A percentile compares a stretch with the other conserved stretches of the same genome.
Conservation (phyloP, 768 basidiomycete genomes). For the Suillus cothurnatus region DNA sequence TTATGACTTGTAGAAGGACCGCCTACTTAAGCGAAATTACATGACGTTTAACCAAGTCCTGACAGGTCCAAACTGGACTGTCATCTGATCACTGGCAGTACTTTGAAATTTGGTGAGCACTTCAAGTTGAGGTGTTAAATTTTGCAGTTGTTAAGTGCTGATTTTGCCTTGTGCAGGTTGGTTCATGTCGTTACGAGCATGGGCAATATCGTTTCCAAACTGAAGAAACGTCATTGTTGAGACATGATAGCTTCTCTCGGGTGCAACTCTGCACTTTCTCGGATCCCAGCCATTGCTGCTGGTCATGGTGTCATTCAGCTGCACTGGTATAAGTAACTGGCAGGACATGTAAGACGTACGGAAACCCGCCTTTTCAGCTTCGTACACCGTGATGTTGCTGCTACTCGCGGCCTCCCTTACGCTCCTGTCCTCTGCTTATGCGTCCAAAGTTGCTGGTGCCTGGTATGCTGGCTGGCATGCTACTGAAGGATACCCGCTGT, state of each 20-base stretch:
- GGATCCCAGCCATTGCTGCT: not conserved
- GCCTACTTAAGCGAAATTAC: not conserved
- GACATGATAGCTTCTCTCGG: not conserved
- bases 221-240: not conserved
- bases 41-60: too few species aligned
- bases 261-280: not conserved
- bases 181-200: not conserved
- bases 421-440: not conserved
- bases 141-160: not conserved
- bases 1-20: not conserved
- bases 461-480: conserved; percentile 11
- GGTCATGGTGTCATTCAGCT: not conserved
- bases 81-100: not conserved
- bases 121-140: not conserved
- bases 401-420: not conserved
- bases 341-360: not conserved
- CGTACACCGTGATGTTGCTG: conserved; percentile 1
- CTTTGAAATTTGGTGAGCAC: not conserved
- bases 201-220: not conserved
- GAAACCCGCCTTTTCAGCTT: not conserved
- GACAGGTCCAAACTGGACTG: not conserved
- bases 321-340: not conserved
- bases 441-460: not conserved
- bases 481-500: conserved; percentile 41
- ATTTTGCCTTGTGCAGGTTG: not conserved